A percentile compares a stretch with the other conserved stretches of the same genome.
phyloP scores from a whole-genome alignment of 176 grass and related monocot genomes.

The Elaeis guineensis region DNA sequence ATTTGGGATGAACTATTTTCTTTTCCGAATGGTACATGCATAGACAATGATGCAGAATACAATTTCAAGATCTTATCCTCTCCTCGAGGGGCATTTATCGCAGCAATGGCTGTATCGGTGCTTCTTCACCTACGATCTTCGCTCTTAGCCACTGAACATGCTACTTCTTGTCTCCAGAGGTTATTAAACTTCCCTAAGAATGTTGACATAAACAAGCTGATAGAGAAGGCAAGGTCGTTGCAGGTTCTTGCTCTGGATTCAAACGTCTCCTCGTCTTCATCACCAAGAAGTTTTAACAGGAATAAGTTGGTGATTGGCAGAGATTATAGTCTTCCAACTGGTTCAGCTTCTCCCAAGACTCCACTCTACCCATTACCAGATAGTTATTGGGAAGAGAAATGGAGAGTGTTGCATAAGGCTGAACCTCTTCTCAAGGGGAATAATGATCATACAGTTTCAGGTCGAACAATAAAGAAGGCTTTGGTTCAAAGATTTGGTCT shows the following conservation, averaged over 20 bases:
- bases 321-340: constrained; percentile 21
- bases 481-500: constrained; percentile 44
- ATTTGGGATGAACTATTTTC: constrained; percentile 84
- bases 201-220: constrained; percentile 58
- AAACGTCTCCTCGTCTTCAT: constrained; percentile 31
- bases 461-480: constrained; percentile 41
- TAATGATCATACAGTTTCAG: constrained; percentile 29
- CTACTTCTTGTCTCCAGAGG: constrained; percentile 67
- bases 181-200: constrained; percentile 78
- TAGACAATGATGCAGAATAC: constrained; percentile 36
- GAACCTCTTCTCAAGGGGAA: constrained; percentile 32
- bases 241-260: constrained; percentile 61
- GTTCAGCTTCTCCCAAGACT: constrained; percentile 36
- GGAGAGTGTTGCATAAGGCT: constrained; percentile 66
- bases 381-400: constrained; percentile 97
- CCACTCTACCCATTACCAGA: constrained; percentile 43
- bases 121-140: constrained; percentile 87
- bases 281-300: constrained; percentile 23
- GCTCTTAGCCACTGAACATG: constrained; percentile 73
- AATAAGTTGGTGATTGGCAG: constrained; percentile 29
- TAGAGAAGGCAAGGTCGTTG: constrained; percentile 71
- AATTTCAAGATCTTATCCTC: constrained; percentile 72
- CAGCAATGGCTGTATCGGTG: constrained; percentile 84
- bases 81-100: constrained; percentile 79
- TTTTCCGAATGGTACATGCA: constrained; percentile 48